A percentile compares a stretch with the other conserved stretches of the same genome.
Conservation (phyloP, 2,329 filamentous ascomycete genomes). For the Scedosporium boydii region DNA sequence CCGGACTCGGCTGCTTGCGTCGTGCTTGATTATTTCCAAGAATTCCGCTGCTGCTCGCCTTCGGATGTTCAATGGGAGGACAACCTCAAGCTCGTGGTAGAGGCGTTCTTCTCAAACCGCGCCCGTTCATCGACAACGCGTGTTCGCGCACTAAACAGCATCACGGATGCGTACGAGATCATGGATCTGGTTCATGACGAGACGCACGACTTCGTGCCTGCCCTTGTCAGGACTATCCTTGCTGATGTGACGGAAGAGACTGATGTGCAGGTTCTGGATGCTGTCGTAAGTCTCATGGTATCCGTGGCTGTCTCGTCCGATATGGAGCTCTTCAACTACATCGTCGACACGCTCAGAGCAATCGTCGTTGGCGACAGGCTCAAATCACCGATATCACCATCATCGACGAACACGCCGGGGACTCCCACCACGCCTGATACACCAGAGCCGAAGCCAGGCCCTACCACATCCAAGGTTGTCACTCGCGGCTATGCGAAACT, state of each 20-base stretch:
- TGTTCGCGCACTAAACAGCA: slow-evolving; percentile 49
- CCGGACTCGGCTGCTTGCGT: slow-evolving; percentile 55
- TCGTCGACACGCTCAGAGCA: slow-evolving; percentile 41
- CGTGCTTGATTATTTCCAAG: slow-evolving; percentile 57
- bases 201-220: slow-evolving; percentile 46
- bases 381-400: slow-evolving; percentile 27
- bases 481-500: slow-evolving; percentile 63
- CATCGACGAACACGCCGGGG: slow-evolving; percentile 12
- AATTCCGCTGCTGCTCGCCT: slow-evolving; percentile 62
- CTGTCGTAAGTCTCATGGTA: slow-evolving; percentile 54
- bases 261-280: slow-evolving; percentile 55
- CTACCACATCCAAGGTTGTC: slow-evolving; percentile 60
- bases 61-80: slow-evolving; percentile 60
- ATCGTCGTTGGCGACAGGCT: slow-evolving; percentile 41
- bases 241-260: slow-evolving; percentile 51
- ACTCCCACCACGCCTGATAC: slow-evolving; percentile 13
- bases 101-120: slow-evolving; percentile 54
- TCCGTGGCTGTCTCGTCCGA: slow-evolving; percentile 53
- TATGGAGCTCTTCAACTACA: slow-evolving; percentile 47
- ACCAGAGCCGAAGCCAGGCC: slow-evolving; percentile 5
- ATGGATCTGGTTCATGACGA: slow-evolving; percentile 49
- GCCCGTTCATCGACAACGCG: slow-evolving; percentile 52
- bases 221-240: slow-evolving; percentile 53
- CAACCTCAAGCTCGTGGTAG: slow-evolving; percentile 51
- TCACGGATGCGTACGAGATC: slow-evolving; percentile 51